Conservation (phyloP, 2,329 filamentous ascomycete genomes). For the Talaromyces marneffei region DNA sequence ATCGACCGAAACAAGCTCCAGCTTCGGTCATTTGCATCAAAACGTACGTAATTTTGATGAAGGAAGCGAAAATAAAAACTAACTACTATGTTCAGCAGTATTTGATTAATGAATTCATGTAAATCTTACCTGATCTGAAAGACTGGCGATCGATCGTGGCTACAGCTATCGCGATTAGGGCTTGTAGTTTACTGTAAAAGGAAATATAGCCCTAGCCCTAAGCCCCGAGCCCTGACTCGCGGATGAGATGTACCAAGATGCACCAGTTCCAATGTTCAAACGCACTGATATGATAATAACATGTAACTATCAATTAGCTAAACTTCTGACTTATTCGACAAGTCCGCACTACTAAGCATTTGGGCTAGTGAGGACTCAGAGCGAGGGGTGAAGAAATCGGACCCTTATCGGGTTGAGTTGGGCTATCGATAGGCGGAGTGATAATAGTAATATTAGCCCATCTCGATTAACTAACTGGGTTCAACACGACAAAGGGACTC, state of each 20-base stretch:
- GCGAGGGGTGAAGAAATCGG: background rate
- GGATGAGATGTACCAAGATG: background rate
- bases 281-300: background rate
- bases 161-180: background rate
- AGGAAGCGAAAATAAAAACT: background rate
- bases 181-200: background rate
- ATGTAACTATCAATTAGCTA: background rate
- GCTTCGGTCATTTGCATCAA: background rate
- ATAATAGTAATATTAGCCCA: too few species aligned
- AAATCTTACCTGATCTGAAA: background rate
- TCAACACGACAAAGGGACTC: background rate
- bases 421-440: background rate
- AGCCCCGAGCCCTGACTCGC: background rate
- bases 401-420: background rate
- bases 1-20: background rate
- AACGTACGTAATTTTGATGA: background rate
- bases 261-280: background rate
- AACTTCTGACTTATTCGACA: background rate
- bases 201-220: constrained; percentile 5
- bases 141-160: background rate
- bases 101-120: too few species aligned
- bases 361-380: background rate
- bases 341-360: background rate
- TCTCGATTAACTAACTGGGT: too few species aligned
- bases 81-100: background rate